A percentile compares a stretch with the other conserved stretches of the same genome.
Conservation (phyloP, 2,329 filamentous ascomycete genomes). For the Stagonosporopsis tanaceti region DNA sequence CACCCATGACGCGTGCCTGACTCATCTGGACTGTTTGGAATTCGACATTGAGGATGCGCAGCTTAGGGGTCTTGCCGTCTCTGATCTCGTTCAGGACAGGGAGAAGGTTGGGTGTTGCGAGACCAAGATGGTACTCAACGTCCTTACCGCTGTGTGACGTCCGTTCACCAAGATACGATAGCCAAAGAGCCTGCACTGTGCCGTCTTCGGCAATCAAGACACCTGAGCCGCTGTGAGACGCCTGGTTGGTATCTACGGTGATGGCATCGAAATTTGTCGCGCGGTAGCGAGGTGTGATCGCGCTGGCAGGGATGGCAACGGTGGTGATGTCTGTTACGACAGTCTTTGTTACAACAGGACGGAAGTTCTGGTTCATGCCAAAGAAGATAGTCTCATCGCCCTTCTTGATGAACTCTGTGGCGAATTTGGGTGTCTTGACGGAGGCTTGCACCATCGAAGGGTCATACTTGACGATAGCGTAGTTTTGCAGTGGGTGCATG, state of each 20-base stretch:
- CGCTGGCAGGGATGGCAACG: constrained; percentile 93
- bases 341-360: constrained; percentile 92
- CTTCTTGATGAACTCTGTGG: constrained; percentile 83
- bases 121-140: constrained; percentile 93
- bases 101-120: constrained; percentile 86
- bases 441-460: constrained; percentile 91
- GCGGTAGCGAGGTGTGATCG: constrained; percentile 87
- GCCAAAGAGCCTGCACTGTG: constrained; percentile 92
- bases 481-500: constrained; percentile 95
- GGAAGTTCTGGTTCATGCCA: constrained; percentile 95
- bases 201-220: constrained; percentile 90
- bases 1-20: constrained; percentile 95
- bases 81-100: constrained; percentile 90
- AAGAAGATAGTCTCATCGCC: constrained; percentile 95
- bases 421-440: constrained; percentile 86
- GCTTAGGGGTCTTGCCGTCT: constrained; percentile 76
- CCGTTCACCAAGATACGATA: constrained; percentile 94
- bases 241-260: constrained; percentile 92
- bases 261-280: constrained; percentile 97
- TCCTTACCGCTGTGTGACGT: constrained; percentile 81
- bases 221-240: constrained; percentile 90
- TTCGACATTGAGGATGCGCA: constrained; percentile 93
- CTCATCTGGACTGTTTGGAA: constrained; percentile 96
- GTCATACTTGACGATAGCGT: constrained; percentile 94
- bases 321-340: constrained; percentile 97